Base-by-base conservation (phyloP, 331 rosid genomes). In the Malus hybrid region DNA sequence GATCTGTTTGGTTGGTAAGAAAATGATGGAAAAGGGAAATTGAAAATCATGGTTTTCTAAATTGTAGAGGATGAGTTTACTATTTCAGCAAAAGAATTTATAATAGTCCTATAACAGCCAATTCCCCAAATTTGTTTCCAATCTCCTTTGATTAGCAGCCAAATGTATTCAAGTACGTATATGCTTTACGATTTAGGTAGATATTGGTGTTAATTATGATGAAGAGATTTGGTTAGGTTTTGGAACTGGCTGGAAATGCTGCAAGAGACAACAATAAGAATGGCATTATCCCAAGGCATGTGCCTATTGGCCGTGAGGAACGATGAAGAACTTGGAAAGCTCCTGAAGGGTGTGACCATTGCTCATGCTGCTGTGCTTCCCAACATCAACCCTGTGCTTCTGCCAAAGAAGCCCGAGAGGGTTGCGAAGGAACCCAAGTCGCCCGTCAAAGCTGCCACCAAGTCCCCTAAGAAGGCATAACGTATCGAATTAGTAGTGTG, bases 241-340 rank as follows among this genome's bases (percentile, higher is more conserved):
- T 81, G 83, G 88, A 86, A 70, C 10, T 84, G 32, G 86, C 88
- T 62, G 90, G 86, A 19, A 86, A 86, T 86, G 88, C 83, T 44
- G 88, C 83, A 6, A 81, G 88, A 64, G 88, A 86, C 65, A 86
- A 79, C 83, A 84, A 86, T 63, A 86, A 79, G 71, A 86, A 77
- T 18, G 78, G 86, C 75, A 84, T 84, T 29, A 81, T 76, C 68
- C 85, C 88, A 12, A 81, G 88, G 78, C 88, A 52, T 30, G 77
- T 85, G 60, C 46, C 68, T 86, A 5, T 75, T 86, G 74, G 90
- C 88, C 0, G 80, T 81, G 77, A 84, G 86, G 75, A 86, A 84
- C n/a, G 90, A 86, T 28, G 88, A 84, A 73, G 88, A 86, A 50
- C 84, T 86, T 0, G 84, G 88, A 10, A 86, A 84, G 74, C 86